Evolutionary conservation across 2,329 filamentous ascomycete species (phyloP).

Genomic region (Hypoxylon sp.): DNA sequence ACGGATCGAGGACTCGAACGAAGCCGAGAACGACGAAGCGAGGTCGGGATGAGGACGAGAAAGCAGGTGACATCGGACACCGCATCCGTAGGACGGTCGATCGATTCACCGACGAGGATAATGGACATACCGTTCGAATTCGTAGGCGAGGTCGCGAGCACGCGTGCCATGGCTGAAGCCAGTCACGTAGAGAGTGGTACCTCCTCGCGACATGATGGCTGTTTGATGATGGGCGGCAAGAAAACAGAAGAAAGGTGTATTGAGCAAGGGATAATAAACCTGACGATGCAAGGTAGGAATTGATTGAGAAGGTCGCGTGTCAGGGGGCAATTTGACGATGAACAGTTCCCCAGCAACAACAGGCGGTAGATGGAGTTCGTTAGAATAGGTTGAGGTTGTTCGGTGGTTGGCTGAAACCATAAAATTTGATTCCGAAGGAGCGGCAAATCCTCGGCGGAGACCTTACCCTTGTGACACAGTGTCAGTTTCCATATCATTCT

Average conservation of each 20-base stretch:
- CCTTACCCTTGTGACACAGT: conserved; percentile 28
- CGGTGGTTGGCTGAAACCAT: conserved; percentile 40
- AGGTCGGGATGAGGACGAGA: conserved; percentile 54
- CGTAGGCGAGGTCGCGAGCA: conserved; percentile 99
- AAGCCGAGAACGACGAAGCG: conserved; percentile 56
- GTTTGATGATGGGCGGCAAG: conserved; percentile 21
- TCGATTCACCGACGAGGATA: conserved; percentile 66
- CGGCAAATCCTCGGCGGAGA: conserved; percentile 40
- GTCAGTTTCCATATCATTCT: conserved; percentile 6
- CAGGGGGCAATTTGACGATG: conserved; percentile 35
- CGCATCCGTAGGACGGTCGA: conserved; percentile 62
- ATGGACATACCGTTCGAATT: conserved; percentile 99
- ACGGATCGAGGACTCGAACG: conserved; percentile 60
- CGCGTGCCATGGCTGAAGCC: conserved; percentile 99
- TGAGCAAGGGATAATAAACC: conserved; percentile 4
- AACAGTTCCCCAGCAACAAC: conserved; percentile 31
- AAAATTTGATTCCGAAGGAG: conserved; percentile 44
- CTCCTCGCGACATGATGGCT: conserved; percentile 85
- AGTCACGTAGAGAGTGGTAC: conserved; percentile 97
- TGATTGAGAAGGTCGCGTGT: conserved; percentile 33
- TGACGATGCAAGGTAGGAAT: conserved; percentile 37
- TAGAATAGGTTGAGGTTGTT: conserved; percentile 25
- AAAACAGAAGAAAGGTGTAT: conserved; percentile 22
- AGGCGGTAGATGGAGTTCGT: conserved; percentile 23
- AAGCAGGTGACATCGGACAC: conserved; percentile 60